Conservation (phyloP, 805 yeast species). For the Cyberlindnera subsufficiens region DNA sequence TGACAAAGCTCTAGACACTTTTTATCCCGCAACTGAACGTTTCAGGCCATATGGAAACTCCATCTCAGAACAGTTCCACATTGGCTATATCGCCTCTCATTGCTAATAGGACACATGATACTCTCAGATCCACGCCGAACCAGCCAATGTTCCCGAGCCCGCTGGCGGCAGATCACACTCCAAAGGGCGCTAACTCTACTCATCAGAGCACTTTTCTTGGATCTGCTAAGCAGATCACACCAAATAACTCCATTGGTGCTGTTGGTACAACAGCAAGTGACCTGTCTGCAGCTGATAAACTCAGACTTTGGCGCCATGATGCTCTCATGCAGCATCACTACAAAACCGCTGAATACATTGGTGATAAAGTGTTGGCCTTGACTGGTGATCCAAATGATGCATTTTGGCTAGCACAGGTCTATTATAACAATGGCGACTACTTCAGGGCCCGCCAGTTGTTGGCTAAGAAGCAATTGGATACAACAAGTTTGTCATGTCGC, state of each 20-base stretch:
- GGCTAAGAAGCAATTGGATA: conserved; percentile 45
- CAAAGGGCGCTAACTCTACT: conserved; percentile 1
- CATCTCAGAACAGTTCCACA: conserved; percentile 67
- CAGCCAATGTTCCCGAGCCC: conserved; percentile 31
- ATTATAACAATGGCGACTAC: conserved; percentile 69
- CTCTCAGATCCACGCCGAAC: conserved; percentile 43
- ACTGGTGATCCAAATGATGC: conserved; percentile 91
- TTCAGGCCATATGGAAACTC: conserved; percentile 16
- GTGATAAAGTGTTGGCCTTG: conserved; percentile 80
- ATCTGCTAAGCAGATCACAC: background rate
- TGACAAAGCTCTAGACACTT: too few species aligned
- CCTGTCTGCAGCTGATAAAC: conserved; percentile 70
- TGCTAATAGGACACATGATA: conserved; percentile 26
- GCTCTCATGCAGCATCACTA: conserved; percentile 90
- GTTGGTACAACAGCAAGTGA: conserved; percentile 1
- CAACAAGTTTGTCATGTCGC: conserved; percentile 64
- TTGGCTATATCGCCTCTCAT: conserved; percentile 68
- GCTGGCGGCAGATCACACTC: conserved; percentile 26
- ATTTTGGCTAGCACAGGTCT: conserved; percentile 92
- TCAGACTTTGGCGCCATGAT: conserved; percentile 89
- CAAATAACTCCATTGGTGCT: background rate
- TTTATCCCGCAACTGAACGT: background rate
- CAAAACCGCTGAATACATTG: conserved; percentile 83
- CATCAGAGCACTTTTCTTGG: background rate
- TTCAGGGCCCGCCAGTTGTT: conserved; percentile 73